These are phyloP conservation scores for Tolypocladium sp. DNA, from an alignment of 2,329 filamentous ascomycete species.

Conservation along the genomic window DNA sequence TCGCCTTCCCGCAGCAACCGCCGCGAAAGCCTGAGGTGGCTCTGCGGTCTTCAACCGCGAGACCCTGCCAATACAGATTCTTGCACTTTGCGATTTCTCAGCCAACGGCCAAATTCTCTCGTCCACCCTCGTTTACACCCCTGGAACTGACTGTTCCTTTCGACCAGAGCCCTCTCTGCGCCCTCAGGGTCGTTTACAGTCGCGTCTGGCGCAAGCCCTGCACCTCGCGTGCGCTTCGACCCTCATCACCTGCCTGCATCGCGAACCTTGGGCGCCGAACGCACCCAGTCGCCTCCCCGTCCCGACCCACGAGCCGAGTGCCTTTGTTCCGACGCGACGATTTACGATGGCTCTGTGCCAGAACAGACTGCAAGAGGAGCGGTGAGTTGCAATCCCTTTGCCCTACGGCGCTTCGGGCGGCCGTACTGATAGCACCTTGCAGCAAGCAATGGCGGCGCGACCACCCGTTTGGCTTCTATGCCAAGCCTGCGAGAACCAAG, in stretches of 20 bases:
- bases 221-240: not conserved
- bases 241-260: not conserved
- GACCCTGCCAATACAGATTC: not conserved
- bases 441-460: conserved; percentile 97
- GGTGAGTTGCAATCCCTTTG: conserved; percentile 44
- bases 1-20: not conserved
- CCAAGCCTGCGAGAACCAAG: conserved; percentile 71
- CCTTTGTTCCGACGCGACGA: conserved; percentile 2
- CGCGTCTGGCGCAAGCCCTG: not conserved
- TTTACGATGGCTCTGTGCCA: conserved; percentile 72
- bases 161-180: not conserved
- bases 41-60: not conserved
- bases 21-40: not conserved
- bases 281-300: not conserved
- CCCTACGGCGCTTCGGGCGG: not conserved
- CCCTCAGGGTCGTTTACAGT: not conserved
- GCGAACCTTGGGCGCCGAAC: not conserved
- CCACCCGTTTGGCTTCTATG: conserved; percentile 96
- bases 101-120: not conserved
- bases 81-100: not conserved
- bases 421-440: conserved; percentile 12
- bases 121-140: not conserved
- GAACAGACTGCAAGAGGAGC: conserved; percentile 80
- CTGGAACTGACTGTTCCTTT: not conserved
- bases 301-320: not conserved